Conservation (phyloP, 192 early-diverging fungal genomes). For the Coemansia sp. region DNA sequence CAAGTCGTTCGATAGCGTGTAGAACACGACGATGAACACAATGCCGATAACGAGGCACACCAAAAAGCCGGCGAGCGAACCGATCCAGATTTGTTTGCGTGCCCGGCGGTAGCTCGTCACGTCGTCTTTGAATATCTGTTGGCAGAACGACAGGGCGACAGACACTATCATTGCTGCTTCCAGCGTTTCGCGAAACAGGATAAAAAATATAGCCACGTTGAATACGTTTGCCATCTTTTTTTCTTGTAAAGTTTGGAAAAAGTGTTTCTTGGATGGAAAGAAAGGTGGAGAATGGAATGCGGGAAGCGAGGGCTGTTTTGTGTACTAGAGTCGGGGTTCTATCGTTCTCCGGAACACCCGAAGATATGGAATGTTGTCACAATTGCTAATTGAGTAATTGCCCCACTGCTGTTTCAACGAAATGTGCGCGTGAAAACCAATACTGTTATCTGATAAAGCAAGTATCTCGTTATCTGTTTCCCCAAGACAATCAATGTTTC, state of each 20-base stretch:
- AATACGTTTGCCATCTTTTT: constrained; percentile 58
- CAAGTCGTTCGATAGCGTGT: constrained; percentile 54
- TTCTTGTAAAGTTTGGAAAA: background rate
- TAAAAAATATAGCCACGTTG: constrained; percentile 70
- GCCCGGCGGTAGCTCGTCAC: constrained; percentile 53
- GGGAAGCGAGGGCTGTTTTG: too few relatives aligned
- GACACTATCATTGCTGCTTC: constrained; percentile 87
- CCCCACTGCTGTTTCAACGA: too few relatives aligned
- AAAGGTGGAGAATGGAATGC: too few relatives aligned
- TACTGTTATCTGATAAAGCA: too few relatives aligned
- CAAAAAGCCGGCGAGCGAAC: constrained; percentile 64
- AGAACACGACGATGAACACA: constrained; percentile 78
- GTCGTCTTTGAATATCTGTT: constrained; percentile 62
- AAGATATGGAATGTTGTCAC: too few relatives aligned
- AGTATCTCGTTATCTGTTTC: too few relatives aligned
- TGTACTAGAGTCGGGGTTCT: too few relatives aligned
- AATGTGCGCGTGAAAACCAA: too few relatives aligned
- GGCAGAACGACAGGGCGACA: constrained; percentile 78
- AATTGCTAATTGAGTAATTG: too few relatives aligned
- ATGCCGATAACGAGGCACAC: constrained; percentile 71
- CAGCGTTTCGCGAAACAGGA: constrained; percentile 77
- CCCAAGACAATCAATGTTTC: too few relatives aligned
- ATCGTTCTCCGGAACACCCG: too few relatives aligned
- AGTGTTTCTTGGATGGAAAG: too few relatives aligned
- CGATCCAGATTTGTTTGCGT: constrained; percentile 74